Evolutionary conservation across 108 stramenopile genomes (phyloP).

Genomic region (Heterococcus sp.): DNA sequence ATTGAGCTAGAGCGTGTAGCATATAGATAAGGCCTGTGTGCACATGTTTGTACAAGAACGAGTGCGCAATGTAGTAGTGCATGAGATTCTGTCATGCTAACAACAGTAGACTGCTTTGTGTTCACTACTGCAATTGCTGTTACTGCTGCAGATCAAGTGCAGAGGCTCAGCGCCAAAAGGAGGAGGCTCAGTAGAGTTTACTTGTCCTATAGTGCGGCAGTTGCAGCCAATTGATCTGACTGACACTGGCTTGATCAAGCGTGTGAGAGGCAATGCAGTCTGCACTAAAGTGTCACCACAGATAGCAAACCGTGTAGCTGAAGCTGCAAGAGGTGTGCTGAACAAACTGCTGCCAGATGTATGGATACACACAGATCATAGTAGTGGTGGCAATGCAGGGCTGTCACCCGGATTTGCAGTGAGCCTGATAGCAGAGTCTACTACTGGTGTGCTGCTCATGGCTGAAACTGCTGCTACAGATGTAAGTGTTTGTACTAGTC

Average conservation of each 20-base stretch:
- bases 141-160: slow-evolving; percentile 40
- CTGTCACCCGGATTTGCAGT: slow-evolving; percentile 75
- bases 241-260: slow-evolving; percentile 87
- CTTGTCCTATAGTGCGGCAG: slow-evolving; percentile 81
- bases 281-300: slow-evolving; percentile 90
- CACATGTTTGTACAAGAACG: too few relatives aligned
- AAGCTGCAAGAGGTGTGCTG: slow-evolving; percentile 77
- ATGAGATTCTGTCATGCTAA: too few relatives aligned
- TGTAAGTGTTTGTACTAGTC: too few relatives aligned
- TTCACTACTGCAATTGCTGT: too few relatives aligned
- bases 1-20: too few relatives aligned
- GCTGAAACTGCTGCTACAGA: slow-evolving; percentile 66
- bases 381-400: slow-evolving; percentile 32
- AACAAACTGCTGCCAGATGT: slow-evolving; percentile 85
- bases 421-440: slow-evolving; percentile 78
- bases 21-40: too few relatives aligned
- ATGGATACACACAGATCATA: slow-evolving; percentile 90
- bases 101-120: too few relatives aligned
- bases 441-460: slow-evolving; percentile 74
- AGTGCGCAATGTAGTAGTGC: too few relatives aligned
- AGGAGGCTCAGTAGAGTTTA: slow-evolving; percentile 75
- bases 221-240: slow-evolving; percentile 72
- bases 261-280: slow-evolving; percentile 94
- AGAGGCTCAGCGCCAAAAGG: slow-evolving; percentile 72
- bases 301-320: slow-evolving; percentile 85